Base-by-base conservation (phyloP, 2,329 filamentous ascomycete genomes). In the Pseudomassariella vexata region DNA sequence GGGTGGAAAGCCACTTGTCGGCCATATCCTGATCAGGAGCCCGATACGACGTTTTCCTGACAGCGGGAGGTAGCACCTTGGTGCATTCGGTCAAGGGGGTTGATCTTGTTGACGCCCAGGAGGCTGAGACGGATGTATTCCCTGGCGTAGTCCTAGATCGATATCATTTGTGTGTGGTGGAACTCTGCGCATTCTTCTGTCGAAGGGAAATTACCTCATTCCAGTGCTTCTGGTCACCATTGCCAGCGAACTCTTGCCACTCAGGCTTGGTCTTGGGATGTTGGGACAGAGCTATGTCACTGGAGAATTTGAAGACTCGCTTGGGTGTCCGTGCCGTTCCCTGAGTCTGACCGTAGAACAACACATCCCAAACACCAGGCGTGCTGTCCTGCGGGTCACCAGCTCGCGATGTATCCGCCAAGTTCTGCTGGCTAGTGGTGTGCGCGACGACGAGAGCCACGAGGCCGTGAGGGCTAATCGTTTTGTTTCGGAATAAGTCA, bases 71-170 rank as follows among this genome's bases (percentile, higher is more conserved):
- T 8, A 76, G 51, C 3, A 68, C 68, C 42, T 66, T 63, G 8
- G 68, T 71, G 59, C 72, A 76, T 40, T 76, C 71, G 11, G 62
- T 68, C 25, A 76, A 52, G 15, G n/a, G 57, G 49, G 48, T 76
- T 75, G 49, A 76, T 68, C 45, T 74, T 73, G 44, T 69, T 62
- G 10, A 76, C 70, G 3, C 72, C 73, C 9, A 77, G 62, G 3
- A 76, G 53, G 19, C 64, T 70, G 22, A 77, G 56, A 15, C 70
- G 67, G 26, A 73, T 59, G 42, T 76, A 76, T 9, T 67, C 70
- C 21, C 59, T 57, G 2, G 70, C 61, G 34, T 71, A 76, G 26
- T 66, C 69, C 61, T 66, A 17, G 25, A 5, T 31, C 14, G 25
- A 35, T 20, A 31, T 19, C 12, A 35, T 31, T 9, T 35, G 21